phyloP scores from a whole-genome alignment of 1,284 basidiomycete genomes.

The Peniophora sp. region DNA sequence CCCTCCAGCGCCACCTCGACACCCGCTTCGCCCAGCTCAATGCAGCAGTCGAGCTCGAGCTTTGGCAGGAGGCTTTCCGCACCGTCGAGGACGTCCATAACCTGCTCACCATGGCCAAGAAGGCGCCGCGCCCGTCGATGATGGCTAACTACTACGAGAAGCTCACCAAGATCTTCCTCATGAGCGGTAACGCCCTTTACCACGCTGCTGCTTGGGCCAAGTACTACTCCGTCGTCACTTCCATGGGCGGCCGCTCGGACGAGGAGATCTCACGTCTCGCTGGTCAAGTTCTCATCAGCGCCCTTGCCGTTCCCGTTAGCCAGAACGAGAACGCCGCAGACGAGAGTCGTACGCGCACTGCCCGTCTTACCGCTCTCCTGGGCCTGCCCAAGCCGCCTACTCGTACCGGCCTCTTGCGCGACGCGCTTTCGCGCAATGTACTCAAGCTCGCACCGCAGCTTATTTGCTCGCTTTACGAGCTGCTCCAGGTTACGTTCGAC shows the following conservation, averaged over 20 bases:
- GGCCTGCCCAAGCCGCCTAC: constrained; percentile 85
- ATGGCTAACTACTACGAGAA: constrained; percentile 99
- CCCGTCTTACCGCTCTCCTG: constrained; percentile 80
- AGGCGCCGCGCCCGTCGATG: constrained; percentile 87
- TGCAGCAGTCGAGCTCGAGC: constrained; percentile 96
- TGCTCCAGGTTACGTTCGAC: constrained; percentile 93
- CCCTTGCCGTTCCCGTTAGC: constrained; percentile 91
- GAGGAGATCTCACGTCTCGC: constrained; percentile 81
- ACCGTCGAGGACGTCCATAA: constrained; percentile 98
- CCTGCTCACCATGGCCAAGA: constrained; percentile 88
- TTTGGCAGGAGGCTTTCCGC: constrained; percentile 99
- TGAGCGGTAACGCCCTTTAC: constrained; percentile 90
- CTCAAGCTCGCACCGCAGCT: constrained; percentile 75
- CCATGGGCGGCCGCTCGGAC: constrained; percentile 62
- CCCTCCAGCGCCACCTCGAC: constrained; percentile 94
- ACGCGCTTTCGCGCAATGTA: constrained; percentile 82
- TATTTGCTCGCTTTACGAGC: constrained; percentile 81
- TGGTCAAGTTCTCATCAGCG: constrained; percentile 88
- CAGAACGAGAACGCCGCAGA: constrained; percentile 54
- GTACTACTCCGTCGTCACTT: constrained; percentile 67
- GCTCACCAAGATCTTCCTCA: constrained; percentile 92
- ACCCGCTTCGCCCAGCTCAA: constrained; percentile 97
- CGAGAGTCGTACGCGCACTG: constrained; percentile 69
- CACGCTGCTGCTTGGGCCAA: constrained; percentile 96
- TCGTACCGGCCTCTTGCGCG: constrained; percentile 76